phyloP scores from a whole-genome alignment of 176 grass and related monocot species.

The Aechmea fasciata region DNA sequence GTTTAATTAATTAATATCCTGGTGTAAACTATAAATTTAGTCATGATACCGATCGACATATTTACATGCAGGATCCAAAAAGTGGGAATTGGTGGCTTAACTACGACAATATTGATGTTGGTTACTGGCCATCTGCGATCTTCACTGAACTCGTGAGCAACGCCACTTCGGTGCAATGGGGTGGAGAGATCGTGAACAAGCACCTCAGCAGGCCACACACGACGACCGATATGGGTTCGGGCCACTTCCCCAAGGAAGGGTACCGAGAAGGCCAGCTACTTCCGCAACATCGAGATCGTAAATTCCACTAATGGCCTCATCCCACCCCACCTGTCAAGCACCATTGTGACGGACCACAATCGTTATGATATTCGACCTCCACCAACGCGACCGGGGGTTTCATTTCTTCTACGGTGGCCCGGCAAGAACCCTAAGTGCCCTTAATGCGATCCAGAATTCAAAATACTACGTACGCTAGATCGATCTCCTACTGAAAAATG shows the following conservation, averaged over 20 bases:
- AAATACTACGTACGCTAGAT: no score
- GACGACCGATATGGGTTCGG: conserved; percentile 7
- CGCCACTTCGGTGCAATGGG: background rate
- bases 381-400: background rate
- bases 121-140: conserved; percentile 9
- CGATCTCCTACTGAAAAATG: no score
- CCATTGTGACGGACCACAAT: background rate
- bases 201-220: background rate
- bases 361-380: background rate
- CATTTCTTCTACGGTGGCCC: conserved; percentile 7
- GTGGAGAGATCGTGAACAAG: conserved; percentile 6
- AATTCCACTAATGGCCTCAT: no score
- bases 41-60: background rate
- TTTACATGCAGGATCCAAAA: conserved; percentile 4
- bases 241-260: conserved; percentile 5
- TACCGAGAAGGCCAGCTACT: background rate
- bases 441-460: background rate
- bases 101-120: background rate
- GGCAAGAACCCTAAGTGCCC: background rate
- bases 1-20: no score
- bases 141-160: background rate
- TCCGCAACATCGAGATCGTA: no score
- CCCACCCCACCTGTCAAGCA: background rate
- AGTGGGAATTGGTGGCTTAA: conserved; percentile 11
- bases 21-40: background rate